Evolutionary conservation across 768 basidiomycete genomes (phyloP), one percentile per base, ranked within the genome.

Genomic region (Pleurotus sapidus): DNA sequence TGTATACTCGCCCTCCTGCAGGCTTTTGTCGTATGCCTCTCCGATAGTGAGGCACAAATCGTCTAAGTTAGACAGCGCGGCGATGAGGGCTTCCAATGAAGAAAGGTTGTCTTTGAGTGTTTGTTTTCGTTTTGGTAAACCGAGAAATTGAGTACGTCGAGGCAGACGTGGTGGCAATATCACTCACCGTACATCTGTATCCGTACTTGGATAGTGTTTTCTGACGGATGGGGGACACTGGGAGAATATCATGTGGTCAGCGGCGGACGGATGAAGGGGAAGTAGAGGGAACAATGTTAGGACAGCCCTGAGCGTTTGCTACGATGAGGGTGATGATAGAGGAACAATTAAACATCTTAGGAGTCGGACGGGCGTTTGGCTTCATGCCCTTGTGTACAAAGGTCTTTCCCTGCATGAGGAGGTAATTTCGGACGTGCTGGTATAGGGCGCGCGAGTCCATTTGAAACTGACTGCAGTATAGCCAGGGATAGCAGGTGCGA

Each of bases 121-220:
- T 9, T 11, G 30, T 11, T 34, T 34, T 11, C 11, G 8, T 11
- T 34, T 34, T 11, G 20, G 20, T 1, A 40, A 46, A 37, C 51
- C 54, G 23, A 37, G 37, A 48, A 38, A 9, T 38, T 58, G 55
- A 57, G 17, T 24, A 38, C 57, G 34, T 34, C 4, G 24, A 4
- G 30, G 39, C 15, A 20, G 2, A n/a, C 27, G 18, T 7, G 24
- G 11, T 20, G 55, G 46, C 38, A 15, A 58, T 4, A 15, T 3
- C 24, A 78, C 94, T 60, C 65, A 98, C 95, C 95, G 64, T 98
- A 97, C 96, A 98, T 98, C 83, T 98, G 96, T 59, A 98, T 93
- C n/a, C 97, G 91, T 24, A 98, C 76, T 66, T 98, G 92, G 65
- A 99, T 97, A 64, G 90, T 87, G 63, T 93, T 91, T 77, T 99